phyloP scores from a whole-genome alignment of 495 filamentous ascomycete genomes.

The Physcia stellaris region DNA sequence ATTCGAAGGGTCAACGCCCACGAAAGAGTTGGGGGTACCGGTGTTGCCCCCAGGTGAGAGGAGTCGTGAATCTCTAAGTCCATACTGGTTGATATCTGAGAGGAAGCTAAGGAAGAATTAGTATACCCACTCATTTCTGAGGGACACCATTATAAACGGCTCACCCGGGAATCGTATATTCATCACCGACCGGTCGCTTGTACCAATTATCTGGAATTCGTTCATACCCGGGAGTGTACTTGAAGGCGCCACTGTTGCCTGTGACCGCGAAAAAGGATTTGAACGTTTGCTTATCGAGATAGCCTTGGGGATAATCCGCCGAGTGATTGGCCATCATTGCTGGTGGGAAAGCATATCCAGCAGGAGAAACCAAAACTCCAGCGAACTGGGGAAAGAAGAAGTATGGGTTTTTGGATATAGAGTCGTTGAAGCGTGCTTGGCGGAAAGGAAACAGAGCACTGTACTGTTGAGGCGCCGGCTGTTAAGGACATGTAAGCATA shows the following conservation, averaged over 20 bases:
- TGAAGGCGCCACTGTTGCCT: slow-evolving; percentile 24
- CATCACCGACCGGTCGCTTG: slow-evolving; percentile 30
- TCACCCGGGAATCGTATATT: slow-evolving; percentile 12
- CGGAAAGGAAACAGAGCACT: slow-evolving; percentile 5
- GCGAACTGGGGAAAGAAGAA: slow-evolving; percentile 40
- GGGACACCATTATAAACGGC: neutral
- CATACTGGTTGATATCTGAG: slow-evolving; percentile 25
- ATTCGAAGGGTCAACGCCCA: slow-evolving; percentile 31
- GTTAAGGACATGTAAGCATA: too few species aligned
- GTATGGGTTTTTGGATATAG: slow-evolving; percentile 34
- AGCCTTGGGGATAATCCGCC: slow-evolving; percentile 29
- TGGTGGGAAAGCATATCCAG: slow-evolving; percentile 31
- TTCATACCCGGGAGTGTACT: slow-evolving; percentile 34
- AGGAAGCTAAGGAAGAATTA: slow-evolving; percentile 19
- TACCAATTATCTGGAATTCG: slow-evolving; percentile 50
- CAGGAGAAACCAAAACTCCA: slow-evolving; percentile 31
- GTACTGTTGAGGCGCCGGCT: slow-evolving; percentile 10
- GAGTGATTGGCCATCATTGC: slow-evolving; percentile 36
- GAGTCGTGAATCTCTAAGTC: slow-evolving; percentile 13
- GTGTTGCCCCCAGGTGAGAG: slow-evolving; percentile 41
- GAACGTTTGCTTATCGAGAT: slow-evolving; percentile 27
- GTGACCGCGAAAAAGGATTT: slow-evolving; percentile 35
- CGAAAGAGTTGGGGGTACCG: slow-evolving; percentile 40
- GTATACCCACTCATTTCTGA: too few species aligned
- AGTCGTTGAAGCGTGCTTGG: slow-evolving; percentile 28